These are phyloP conservation scores for Hymenoscyphus albidus DNA, from an alignment of 2,329 filamentous ascomycete species.

Conservation along the genomic window DNA sequence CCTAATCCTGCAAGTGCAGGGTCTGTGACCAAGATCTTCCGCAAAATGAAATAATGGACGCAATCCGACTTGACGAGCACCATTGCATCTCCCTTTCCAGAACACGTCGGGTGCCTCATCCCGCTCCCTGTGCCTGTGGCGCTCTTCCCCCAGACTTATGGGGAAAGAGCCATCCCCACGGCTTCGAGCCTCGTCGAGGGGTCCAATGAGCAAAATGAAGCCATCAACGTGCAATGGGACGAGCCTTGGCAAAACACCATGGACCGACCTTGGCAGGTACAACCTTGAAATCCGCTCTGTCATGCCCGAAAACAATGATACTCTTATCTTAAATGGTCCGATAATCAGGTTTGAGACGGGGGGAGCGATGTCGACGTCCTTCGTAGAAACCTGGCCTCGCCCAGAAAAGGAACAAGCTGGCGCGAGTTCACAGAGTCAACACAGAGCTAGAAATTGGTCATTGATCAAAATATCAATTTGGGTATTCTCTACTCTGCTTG, in stretches of 20 bases:
- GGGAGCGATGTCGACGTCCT: not conserved
- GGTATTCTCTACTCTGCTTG: not conserved
- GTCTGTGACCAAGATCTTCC: not conserved
- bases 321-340: not conserved
- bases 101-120: not conserved
- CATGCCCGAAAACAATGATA: conserved; percentile 2
- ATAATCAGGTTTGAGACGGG: not conserved
- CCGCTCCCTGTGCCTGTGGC: not conserved
- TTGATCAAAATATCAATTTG: not conserved
- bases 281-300: not conserved
- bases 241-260: not conserved
- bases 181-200: not conserved
- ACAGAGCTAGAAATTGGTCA: not conserved
- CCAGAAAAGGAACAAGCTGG: not conserved
- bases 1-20: not conserved
- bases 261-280: not conserved
- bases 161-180: not conserved
- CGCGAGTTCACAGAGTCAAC: not conserved
- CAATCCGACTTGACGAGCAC: not conserved
- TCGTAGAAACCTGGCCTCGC: not conserved
- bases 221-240: not conserved
- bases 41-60: not conserved
- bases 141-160: not conserved
- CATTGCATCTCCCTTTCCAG: not conserved
- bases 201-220: conserved; percentile 4